Evolutionary conservation across 805 yeast genomes (phyloP).

Genomic region (Schwanniomyces pseudopolymorphus): DNA sequence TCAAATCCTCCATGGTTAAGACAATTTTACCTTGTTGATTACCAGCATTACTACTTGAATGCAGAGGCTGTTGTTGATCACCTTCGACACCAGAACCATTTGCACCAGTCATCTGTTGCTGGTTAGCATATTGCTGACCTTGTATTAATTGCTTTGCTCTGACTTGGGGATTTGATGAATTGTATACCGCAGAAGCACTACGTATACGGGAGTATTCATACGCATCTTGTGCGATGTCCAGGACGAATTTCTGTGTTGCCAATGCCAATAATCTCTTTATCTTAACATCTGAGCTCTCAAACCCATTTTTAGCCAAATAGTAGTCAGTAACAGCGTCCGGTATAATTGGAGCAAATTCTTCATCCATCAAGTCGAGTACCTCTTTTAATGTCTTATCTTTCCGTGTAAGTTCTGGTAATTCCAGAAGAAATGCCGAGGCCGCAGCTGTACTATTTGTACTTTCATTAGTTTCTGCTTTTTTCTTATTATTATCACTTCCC

Average conservation of each 20-base stretch:
- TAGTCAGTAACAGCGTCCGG: slow-evolving; percentile 97
- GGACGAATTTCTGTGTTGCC: slow-evolving; percentile 93
- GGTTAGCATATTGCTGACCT: slow-evolving; percentile 56
- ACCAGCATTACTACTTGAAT: slow-evolving; percentile 43
- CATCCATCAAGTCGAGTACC: slow-evolving; percentile 81
- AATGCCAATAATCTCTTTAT: slow-evolving; percentile 79
- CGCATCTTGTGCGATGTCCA: slow-evolving; percentile 95
- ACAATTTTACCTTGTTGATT: slow-evolving; percentile 74
- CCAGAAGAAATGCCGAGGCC: slow-evolving; percentile 35
- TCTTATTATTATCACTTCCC: slow-evolving; percentile 1
- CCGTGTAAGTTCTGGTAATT: slow-evolving; percentile 66
- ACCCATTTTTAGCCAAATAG: slow-evolving; percentile 81
- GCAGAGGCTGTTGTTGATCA: slow-evolving; percentile 34
- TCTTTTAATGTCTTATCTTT: slow-evolving; percentile 84
- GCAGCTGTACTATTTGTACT: slow-evolving; percentile 8
- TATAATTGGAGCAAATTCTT: slow-evolving; percentile 88
- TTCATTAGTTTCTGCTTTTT: slow-evolving; percentile 6
- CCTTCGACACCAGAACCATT: slow-evolving; percentile 34
- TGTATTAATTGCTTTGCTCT: slow-evolving; percentile 76
- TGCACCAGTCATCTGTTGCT: slow-evolving; percentile 32
- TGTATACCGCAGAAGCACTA: slow-evolving; percentile 82
- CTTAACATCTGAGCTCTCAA: slow-evolving; percentile 73
- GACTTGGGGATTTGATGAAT: slow-evolving; percentile 81
- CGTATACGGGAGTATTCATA: slow-evolving; percentile 93
- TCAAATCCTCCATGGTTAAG: slow-evolving; percentile 87